A percentile compares a stretch with the other conserved stretches of the same genome.
Conservation (phyloP, 2,329 filamentous ascomycete species). For the Talaromyces sp. region DNA sequence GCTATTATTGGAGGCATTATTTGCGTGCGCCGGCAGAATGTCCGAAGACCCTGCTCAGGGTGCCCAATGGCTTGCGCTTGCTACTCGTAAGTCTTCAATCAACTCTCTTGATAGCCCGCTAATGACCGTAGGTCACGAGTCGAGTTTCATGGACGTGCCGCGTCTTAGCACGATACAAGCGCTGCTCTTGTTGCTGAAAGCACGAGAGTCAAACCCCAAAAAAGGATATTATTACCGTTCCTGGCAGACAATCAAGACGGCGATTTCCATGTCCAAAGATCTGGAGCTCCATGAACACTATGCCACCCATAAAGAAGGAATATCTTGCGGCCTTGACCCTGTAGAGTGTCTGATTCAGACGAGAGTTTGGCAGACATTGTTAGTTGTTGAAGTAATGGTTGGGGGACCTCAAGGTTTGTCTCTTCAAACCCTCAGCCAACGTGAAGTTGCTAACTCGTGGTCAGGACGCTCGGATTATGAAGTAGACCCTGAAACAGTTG, state of each 20-base stretch:
- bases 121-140: conserved; percentile 66
- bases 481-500: conserved; percentile 71
- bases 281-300: conserved; percentile 84
- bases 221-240: conserved; percentile 95
- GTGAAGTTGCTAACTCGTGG: conserved; percentile 20
- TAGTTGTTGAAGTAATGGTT: conserved; percentile 86
- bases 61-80: conserved; percentile 88
- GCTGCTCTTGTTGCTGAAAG: conserved; percentile 81
- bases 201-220: conserved; percentile 85
- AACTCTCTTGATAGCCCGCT: conserved; percentile 11
- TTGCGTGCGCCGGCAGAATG: conserved; percentile 80
- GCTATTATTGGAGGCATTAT: conserved; percentile 81
- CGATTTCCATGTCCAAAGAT: conserved; percentile 90
- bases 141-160: conserved; percentile 90
- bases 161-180: conserved; percentile 89
- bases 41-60: conserved; percentile 80
- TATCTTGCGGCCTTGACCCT: conserved; percentile 63
- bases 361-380: conserved; percentile 83
- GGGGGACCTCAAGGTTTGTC: conserved; percentile 80
- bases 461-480: conserved; percentile 73
- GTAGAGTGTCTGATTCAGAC: conserved; percentile 81
- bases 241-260: conserved; percentile 92
- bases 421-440: not conserved
- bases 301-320: conserved; percentile 70
- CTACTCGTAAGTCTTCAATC: conserved; percentile 62